Conservation (phyloP, 1,139 yeast genomes). For the Geotrichum klebahnii region DNA sequence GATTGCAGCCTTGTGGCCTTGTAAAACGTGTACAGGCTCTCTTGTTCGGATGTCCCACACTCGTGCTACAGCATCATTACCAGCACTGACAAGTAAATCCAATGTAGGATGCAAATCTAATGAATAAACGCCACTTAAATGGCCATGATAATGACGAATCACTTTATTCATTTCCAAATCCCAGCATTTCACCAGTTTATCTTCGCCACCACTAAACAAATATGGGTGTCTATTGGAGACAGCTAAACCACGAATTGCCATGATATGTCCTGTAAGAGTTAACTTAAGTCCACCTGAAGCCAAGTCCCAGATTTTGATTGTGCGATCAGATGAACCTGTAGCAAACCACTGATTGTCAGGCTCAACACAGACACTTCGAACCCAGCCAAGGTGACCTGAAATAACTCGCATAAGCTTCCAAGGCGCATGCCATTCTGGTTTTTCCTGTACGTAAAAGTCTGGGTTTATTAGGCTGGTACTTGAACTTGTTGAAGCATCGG, state of each 20-base stretch:
- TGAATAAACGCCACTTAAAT: conserved; percentile 82
- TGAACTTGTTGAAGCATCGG: conserved; percentile 1
- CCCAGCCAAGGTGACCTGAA: conserved; percentile 93
- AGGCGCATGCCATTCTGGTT: conserved; percentile 53
- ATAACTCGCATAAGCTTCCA: conserved; percentile 75
- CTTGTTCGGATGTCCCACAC: conserved; percentile 93
- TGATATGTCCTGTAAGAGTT: conserved; percentile 83
- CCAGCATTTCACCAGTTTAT: conserved; percentile 94
- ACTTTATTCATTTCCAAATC: conserved; percentile 83
- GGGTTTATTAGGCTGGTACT: conserved; percentile 15
- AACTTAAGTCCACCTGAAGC: conserved; percentile 66
- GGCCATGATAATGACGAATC: conserved; percentile 89
- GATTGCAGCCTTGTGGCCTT: conserved; percentile 79
- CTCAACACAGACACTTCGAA: conserved; percentile 71
- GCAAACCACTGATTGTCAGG: conserved; percentile 90
- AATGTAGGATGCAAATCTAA: conserved; percentile 82
- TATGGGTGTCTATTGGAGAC: conserved; percentile 78
- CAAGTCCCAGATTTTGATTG: conserved; percentile 88
- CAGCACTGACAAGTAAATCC: conserved; percentile 83
- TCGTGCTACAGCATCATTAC: conserved; percentile 80
- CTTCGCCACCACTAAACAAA: conserved; percentile 89
- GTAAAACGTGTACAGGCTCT: conserved; percentile 65
- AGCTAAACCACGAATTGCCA: conserved; percentile 77
- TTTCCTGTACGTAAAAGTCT: conserved; percentile 24
- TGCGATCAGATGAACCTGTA: conserved; percentile 83